Evolutionary conservation across 495 filamentous ascomycete species (phyloP).

Genomic region (Neurospora sp.): DNA sequence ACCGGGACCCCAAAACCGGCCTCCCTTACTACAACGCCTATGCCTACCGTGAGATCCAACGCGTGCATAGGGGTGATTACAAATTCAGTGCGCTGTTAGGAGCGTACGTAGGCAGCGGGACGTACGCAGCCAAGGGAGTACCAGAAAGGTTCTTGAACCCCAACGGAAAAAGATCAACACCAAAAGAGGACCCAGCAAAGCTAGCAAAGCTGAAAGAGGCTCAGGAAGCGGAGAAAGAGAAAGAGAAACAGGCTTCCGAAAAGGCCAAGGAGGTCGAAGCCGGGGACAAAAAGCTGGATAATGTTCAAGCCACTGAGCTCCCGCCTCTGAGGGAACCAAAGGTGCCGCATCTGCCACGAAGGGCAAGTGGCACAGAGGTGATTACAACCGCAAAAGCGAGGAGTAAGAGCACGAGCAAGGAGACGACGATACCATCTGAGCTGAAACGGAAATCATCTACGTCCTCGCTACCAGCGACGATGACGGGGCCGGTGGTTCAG

Average conservation of each 20-base stretch:
- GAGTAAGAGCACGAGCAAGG: background rate
- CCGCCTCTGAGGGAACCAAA: background rate
- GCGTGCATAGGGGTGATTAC: conserved; percentile 54
- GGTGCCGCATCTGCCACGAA: background rate
- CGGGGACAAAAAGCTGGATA: background rate
- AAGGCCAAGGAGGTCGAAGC: background rate
- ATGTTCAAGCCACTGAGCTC: background rate
- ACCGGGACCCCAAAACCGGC: conserved; percentile 66
- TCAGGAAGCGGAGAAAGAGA: conserved; percentile 1
- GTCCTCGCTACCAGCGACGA: background rate
- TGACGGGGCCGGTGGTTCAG: background rate
- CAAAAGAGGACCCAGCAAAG: conserved; percentile 2
- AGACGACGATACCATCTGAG: background rate
- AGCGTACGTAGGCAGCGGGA: conserved; percentile 58
- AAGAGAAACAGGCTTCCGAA: background rate
- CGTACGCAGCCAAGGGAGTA: conserved; percentile 53
- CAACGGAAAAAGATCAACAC: conserved; percentile 16
- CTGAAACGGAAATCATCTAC: background rate
- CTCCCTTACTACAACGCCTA: conserved; percentile 65
- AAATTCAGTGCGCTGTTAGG: conserved; percentile 67
- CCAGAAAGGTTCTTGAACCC: conserved; percentile 54
- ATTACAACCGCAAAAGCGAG: background rate
- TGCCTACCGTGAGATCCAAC: conserved; percentile 64
- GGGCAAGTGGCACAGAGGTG: background rate
- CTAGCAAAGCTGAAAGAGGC: conserved; percentile 4